Conservation (phyloP, 805 yeast species). For the Kuraishia borneana region DNA sequence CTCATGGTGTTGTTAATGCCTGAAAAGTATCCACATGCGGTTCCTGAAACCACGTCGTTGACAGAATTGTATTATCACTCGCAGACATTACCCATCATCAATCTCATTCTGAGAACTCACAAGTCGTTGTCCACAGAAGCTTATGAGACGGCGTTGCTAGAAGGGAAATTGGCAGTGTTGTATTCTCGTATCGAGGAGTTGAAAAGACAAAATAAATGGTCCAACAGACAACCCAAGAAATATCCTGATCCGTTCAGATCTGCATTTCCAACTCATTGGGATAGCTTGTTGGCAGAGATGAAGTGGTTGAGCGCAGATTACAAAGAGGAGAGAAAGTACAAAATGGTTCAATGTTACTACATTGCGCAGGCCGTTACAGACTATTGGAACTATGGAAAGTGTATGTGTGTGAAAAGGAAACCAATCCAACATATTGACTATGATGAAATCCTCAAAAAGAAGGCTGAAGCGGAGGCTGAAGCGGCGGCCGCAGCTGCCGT, state of each 20-base stretch:
- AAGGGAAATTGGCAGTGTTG: conserved; percentile 83
- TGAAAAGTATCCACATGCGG: conserved; percentile 39
- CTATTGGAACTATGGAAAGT: conserved; percentile 70
- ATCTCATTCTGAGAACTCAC: conserved; percentile 74
- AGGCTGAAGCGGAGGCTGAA: conserved; percentile 7
- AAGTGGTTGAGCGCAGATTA: conserved; percentile 78
- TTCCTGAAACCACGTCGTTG: conserved; percentile 52
- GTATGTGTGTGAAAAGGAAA: conserved; percentile 47
- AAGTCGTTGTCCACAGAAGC: conserved; percentile 78
- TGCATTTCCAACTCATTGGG: conserved; percentile 52
- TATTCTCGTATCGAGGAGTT: conserved; percentile 88
- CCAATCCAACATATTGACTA: conserved; percentile 21
- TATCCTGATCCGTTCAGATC: conserved; percentile 55
- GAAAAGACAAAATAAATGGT: conserved; percentile 82
- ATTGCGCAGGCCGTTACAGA: conserved; percentile 67
- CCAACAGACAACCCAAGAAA: conserved; percentile 72
- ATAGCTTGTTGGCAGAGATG: conserved; percentile 60
- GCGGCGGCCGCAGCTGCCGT: conserved; percentile 3
- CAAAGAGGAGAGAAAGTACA: conserved; percentile 57
- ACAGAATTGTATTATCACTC: conserved; percentile 82
- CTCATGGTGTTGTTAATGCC: conserved; percentile 35
- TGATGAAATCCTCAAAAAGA: conserved; percentile 1
- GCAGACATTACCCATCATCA: conserved; percentile 78
- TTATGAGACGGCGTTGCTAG: conserved; percentile 75
- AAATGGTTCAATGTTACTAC: conserved; percentile 55